Base-by-base conservation (phyloP, 805 yeast genomes). In the Lipomyces chichibuensis region DNA sequence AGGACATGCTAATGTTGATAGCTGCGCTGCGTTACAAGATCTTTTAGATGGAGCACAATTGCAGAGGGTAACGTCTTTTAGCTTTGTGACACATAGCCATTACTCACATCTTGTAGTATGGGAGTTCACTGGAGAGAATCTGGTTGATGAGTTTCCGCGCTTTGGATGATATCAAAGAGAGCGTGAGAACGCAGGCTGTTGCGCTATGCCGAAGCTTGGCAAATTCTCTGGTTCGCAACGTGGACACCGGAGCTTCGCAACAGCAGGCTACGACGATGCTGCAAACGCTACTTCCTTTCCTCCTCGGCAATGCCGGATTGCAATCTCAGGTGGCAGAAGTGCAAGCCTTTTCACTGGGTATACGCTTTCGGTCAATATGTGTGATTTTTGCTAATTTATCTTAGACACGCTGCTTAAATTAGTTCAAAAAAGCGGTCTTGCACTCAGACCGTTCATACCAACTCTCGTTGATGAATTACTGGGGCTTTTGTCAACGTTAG, bases 161-260 rank as follows among this genome's bases (percentile, higher is more conserved):
- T 0, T 85, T 94, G 84, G 99, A 94, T 79, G 98, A 94, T 79
- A 91, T 94, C 66, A 95, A 95, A 77, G 97, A 91, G 49, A 90
- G 96, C 78, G 97, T 95, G 2, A 82, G 98, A 60, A 85, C 84
- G 65, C 96, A 91, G 57, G 98, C 96, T 9, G 79, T 83, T 52
- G 84, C 84, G 46, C 79, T 95, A 51, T 86, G 96, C 0, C 85
- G 87, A 69, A 82, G 84, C 9, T 81, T 93, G 33, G 86, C 96
- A 0, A 83, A 87, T 20, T 82, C 84, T 3, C 79, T 92, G 71
- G 86, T 88, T 2, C 81, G 86, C 53, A 81, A 85, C 29, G 78
- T 77, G 11, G 80, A 77, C 59, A 77, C 80, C 20, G 84, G 84
- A 0, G 77, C 78, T 0, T 74, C 84, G 0, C 77, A 77, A 4